Percentiles rank a stretch among this genome's conserved stretches.
Conservation (phyloP, 495 filamentous ascomycete species). For the Chaetomium cochliodes region DNA sequence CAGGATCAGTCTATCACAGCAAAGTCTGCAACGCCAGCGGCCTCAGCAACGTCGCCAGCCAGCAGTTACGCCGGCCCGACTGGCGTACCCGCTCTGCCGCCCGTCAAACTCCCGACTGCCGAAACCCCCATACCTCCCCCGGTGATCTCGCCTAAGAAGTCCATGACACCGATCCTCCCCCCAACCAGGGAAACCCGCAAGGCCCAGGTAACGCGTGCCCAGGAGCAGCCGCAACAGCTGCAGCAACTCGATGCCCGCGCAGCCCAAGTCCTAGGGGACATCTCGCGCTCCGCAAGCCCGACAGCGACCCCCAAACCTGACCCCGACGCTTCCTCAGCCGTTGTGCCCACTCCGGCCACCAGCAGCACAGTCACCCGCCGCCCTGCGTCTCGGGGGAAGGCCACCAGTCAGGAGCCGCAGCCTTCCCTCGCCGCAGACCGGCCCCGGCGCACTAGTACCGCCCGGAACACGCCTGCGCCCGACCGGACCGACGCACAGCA, state of each 20-base stretch:
- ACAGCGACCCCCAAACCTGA: slow-evolving; percentile 36
- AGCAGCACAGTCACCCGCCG: slow-evolving; percentile 35
- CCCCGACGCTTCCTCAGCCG: slow-evolving; percentile 25
- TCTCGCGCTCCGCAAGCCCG: slow-evolving; percentile 36
- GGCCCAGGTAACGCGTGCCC: slow-evolving; percentile 28
- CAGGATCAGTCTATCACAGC: slow-evolving; percentile 36
- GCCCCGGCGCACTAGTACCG: slow-evolving; percentile 56
- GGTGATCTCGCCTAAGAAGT: slow-evolving; percentile 47
- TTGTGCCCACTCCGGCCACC: slow-evolving; percentile 21
- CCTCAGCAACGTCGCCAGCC: slow-evolving; percentile 34
- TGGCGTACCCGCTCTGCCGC: slow-evolving; percentile 13
- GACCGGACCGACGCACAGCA: slow-evolving; percentile 26
- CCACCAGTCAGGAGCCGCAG: slow-evolving; percentile 49
- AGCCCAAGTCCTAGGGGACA: slow-evolving; percentile 33
- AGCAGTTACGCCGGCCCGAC: slow-evolving; percentile 28
- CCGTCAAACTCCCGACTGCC: slow-evolving; percentile 33
- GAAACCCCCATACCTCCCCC: slow-evolving; percentile 37
- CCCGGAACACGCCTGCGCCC: slow-evolving; percentile 56
- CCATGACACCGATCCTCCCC: slow-evolving; percentile 54
- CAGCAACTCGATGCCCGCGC: slow-evolving; percentile 21
- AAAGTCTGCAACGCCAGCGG: slow-evolving; percentile 30
- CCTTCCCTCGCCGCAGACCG: slow-evolving; percentile 49
- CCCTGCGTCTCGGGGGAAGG: slow-evolving; percentile 51
- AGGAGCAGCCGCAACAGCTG: slow-evolving; percentile 31
- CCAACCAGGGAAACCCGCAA: slow-evolving; percentile 46